These are phyloP conservation scores for Tolypocladium paradoxum DNA, from an alignment of 2,329 filamentous ascomycete species.

Conservation along the genomic window DNA sequence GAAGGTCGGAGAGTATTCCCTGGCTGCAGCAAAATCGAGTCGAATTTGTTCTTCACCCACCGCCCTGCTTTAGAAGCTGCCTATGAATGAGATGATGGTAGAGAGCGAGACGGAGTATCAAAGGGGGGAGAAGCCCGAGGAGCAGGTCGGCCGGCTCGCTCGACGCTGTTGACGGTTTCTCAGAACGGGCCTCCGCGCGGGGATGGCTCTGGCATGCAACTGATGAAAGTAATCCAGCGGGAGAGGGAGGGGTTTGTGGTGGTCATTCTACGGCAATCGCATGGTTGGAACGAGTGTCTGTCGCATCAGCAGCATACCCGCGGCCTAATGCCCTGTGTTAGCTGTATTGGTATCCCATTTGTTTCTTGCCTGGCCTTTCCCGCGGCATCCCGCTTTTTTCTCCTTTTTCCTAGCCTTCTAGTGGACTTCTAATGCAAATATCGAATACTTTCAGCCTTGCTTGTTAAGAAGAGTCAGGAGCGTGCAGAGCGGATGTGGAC, in stretches of 20 bases:
- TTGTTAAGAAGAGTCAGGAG: background rate
- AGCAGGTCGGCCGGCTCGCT: background rate
- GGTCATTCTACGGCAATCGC: slow-evolving; percentile 9
- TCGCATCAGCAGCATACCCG: slow-evolving; percentile 1
- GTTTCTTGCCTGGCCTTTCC: slow-evolving; percentile 16
- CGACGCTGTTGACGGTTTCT: slow-evolving; percentile 3
- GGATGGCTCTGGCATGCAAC: slow-evolving; percentile 7
- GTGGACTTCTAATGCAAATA: slow-evolving; percentile 55
- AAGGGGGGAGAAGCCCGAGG: slow-evolving; percentile 3
- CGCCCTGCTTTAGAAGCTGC: slow-evolving; percentile 15
- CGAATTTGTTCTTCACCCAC: slow-evolving; percentile 21
- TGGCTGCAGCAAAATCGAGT: slow-evolving; percentile 26
- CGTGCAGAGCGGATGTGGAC: background rate
- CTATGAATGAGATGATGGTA: slow-evolving; percentile 21
- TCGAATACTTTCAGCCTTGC: slow-evolving; percentile 34
- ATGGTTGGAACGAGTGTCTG: slow-evolving; percentile 1
- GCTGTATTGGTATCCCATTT: slow-evolving; percentile 17
- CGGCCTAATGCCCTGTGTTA: slow-evolving; percentile 7
- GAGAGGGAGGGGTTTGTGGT: slow-evolving; percentile 7
- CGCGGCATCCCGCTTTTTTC: slow-evolving; percentile 14
- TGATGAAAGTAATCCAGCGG: slow-evolving; percentile 5
- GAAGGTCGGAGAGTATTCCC: slow-evolving; percentile 31
- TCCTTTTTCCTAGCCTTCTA: slow-evolving; percentile 40
- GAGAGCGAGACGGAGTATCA: slow-evolving; percentile 13
- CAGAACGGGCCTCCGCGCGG: slow-evolving; percentile 1